phyloP scores from a whole-genome alignment of 2,329 filamentous ascomycete species.

The Nemania sp. region DNA sequence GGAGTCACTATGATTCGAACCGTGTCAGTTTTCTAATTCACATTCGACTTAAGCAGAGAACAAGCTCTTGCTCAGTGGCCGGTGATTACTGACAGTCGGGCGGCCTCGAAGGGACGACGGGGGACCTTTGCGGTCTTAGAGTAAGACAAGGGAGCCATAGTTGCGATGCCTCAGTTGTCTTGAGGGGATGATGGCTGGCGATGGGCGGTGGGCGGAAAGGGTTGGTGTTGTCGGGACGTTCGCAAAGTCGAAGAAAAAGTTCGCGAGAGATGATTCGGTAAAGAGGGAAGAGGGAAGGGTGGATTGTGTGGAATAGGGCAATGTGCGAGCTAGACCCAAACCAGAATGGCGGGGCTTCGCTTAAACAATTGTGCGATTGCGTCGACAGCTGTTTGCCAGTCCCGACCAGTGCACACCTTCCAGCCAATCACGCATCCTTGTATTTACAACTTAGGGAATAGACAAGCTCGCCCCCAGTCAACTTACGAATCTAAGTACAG shows the following conservation, averaged over 20 bases:
- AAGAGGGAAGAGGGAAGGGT: slow-evolving; percentile 27
- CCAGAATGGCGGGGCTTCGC: slow-evolving; percentile 39
- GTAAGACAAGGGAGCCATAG: slow-evolving; percentile 75
- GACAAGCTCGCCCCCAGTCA: no score
- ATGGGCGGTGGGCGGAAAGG: slow-evolving; percentile 39
- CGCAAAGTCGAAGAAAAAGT: slow-evolving; percentile 40
- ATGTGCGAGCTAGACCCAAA: slow-evolving; percentile 38
- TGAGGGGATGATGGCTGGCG: slow-evolving; percentile 44
- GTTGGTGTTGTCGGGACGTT: slow-evolving; percentile 35
- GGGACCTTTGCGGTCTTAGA: slow-evolving; percentile 99
- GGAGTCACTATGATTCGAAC: slow-evolving; percentile 79
- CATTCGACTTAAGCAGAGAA: slow-evolving; percentile 93
- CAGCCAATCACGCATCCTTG: no score
- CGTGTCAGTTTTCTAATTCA: slow-evolving; percentile 76
- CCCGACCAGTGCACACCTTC: slow-evolving; percentile 58
- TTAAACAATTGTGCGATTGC: slow-evolving; percentile 40
- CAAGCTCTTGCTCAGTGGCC: slow-evolving; percentile 99
- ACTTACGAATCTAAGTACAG: no score
- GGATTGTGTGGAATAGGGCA: slow-evolving; percentile 51
- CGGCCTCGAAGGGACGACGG: slow-evolving; percentile 98
- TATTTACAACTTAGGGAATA: no score
- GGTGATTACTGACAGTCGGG: slow-evolving; percentile 97
- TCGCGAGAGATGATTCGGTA: slow-evolving; percentile 35
- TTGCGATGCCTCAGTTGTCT: slow-evolving; percentile 55
- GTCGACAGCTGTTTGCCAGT: slow-evolving; percentile 27